A percentile compares a stretch with the other conserved stretches of the same genome.
These are phyloP conservation scores for Datura wrightii DNA, from an alignment of 257 asterid species.

Conservation along the genomic window DNA sequence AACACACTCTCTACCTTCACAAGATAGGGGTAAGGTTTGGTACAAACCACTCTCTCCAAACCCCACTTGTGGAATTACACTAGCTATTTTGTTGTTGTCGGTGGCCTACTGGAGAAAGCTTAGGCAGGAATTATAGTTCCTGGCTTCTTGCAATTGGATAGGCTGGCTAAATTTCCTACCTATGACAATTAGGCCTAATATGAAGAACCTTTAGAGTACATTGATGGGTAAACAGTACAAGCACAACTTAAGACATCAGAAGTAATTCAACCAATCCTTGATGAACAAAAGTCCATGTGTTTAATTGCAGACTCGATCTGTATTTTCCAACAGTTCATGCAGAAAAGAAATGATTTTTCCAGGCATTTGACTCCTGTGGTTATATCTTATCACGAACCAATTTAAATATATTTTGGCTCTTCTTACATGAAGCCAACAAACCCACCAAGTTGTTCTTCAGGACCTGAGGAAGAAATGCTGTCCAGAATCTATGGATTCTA, in stretches of 20 bases:
- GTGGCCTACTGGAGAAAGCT: neutral
- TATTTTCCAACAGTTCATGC: constrained; percentile 1
- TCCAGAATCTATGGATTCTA: constrained; percentile 6
- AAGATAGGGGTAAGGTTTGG: no score
- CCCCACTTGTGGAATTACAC: no score
- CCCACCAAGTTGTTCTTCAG: neutral
- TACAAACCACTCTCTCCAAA: no score
- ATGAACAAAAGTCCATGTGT: neutral
- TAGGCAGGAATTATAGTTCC: neutral
- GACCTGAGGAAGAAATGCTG: constrained; percentile 21
- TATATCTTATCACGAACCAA: constrained; percentile 23
- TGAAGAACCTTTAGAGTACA: neutral
- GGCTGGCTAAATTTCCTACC: constrained; percentile 15
- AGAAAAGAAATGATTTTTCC: constrained; percentile 5
- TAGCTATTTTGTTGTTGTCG: no score
- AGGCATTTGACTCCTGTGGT: constrained; percentile 15
- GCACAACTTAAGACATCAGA: neutral
- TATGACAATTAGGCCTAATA: neutral
- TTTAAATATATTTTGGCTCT: neutral
- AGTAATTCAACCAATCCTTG: constrained; percentile 12
- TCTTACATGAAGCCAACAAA: constrained; percentile 20
- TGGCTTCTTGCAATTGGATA: neutral
- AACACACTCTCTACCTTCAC: no score
- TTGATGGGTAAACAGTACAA: neutral
- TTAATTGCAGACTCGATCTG: neutral